Conservation (phyloP, 1,284 basidiomycete genomes). For the Trametes versicolor region DNA sequence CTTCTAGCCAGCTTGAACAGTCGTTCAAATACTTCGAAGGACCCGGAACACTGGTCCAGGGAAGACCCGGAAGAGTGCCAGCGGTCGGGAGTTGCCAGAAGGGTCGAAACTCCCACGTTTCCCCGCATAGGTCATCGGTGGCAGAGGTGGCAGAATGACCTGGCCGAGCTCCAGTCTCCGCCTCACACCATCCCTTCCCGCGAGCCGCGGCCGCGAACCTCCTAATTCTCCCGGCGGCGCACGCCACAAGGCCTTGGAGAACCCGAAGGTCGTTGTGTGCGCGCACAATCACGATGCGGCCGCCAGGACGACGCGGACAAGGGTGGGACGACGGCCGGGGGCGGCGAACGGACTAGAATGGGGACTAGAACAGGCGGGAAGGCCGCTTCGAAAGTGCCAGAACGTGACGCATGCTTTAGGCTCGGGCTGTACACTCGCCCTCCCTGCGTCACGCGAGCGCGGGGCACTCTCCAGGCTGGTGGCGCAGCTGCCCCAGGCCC, state of each 20-base stretch:
- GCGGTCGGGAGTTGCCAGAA: conserved; percentile 19
- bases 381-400: conserved; percentile 31
- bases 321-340: conserved; percentile 4
- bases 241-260: background rate
- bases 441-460: conserved; percentile 33
- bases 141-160: conserved; percentile 17
- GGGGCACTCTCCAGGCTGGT: conserved; percentile 22
- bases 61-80: background rate
- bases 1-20: no score
- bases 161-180: conserved; percentile 25
- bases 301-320: conserved; percentile 1
- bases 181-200: conserved; percentile 15
- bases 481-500: conserved; percentile 28
- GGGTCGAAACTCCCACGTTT: conserved; percentile 32
- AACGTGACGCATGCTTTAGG: conserved; percentile 25
- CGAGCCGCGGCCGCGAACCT: conserved; percentile 5
- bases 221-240: conserved; percentile 3
- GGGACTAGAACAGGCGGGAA: conserved; percentile 33
- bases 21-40: no score
- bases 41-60: no score
- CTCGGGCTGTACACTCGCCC: conserved; percentile 15
- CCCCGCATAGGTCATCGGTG: conserved; percentile 37
- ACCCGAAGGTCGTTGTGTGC: background rate
- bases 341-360: conserved; percentile 14
- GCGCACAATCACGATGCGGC: background rate